These are phyloP conservation scores for Sporothrix mexicana DNA, from an alignment of 2,329 filamentous ascomycete genomes.

Conservation along the genomic window DNA sequence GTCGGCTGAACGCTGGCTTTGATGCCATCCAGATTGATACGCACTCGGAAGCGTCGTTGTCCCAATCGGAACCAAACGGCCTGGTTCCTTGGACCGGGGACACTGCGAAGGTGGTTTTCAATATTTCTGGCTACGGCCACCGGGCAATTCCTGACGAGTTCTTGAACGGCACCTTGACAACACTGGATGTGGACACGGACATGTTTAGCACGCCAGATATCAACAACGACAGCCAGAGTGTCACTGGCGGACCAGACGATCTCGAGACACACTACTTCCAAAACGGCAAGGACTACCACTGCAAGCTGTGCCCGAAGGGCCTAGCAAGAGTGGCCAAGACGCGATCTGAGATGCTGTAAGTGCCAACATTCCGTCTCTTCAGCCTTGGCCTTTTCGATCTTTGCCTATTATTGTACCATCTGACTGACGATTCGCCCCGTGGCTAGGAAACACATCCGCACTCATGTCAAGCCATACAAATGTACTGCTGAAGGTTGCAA, in stretches of 20 bases:
- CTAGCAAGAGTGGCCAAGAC: neutral
- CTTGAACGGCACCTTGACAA: neutral
- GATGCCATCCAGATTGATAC: neutral
- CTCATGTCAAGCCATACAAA: neutral
- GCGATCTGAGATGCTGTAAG: conserved; percentile 16
- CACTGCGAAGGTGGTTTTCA: neutral
- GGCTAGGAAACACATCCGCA: neutral
- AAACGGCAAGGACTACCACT: neutral
- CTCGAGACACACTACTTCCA: neutral
- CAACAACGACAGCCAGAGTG: conserved; percentile 19
- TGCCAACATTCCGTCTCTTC: neutral
- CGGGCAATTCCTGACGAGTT: neutral
- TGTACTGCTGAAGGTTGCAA: neutral
- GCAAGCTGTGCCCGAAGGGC: neutral
- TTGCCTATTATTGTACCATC: too few species aligned
- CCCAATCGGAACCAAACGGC: neutral
- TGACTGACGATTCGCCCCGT: neutral
- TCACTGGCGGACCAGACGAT: neutral
- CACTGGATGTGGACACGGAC: neutral
- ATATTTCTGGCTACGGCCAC: neutral
- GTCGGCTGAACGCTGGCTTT: neutral
- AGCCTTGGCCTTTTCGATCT: too few species aligned
- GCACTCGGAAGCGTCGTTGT: neutral
- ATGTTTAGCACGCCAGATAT: conserved; percentile 1
- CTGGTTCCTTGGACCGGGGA: neutral